phyloP scores from a whole-genome alignment of 208 protist genomes.

The Wallacemonas rigidus region DNA sequence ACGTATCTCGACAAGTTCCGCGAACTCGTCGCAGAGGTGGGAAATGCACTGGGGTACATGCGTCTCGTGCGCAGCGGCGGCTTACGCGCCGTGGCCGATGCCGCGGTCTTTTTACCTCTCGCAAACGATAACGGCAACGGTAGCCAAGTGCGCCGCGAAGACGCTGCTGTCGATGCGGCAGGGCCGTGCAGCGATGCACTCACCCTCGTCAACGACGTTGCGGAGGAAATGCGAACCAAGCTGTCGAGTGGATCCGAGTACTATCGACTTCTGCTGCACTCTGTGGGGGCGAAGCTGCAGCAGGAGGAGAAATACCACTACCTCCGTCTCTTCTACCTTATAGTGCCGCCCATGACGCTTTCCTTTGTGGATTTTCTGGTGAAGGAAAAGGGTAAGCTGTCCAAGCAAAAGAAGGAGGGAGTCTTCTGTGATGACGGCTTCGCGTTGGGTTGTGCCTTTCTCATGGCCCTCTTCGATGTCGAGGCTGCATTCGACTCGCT shows the following conservation, averaged over 20 bases:
- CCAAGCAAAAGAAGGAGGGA: conserved; percentile 88
- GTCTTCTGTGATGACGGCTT: conserved; percentile 98
- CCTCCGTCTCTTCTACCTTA: conserved; percentile 93
- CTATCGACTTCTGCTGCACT: conserved; percentile 94
- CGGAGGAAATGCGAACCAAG: conserved; percentile 83
- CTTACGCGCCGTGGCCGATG: conserved; percentile 85
- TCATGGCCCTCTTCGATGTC: conserved; percentile 95
- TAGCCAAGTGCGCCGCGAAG: no score
- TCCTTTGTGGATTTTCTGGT: conserved; percentile 94
- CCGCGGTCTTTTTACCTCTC: conserved; percentile 91
- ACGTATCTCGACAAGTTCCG: conserved; percentile 94
- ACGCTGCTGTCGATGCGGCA: neutral
- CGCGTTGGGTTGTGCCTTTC: conserved; percentile 94
- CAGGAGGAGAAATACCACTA: conserved; percentile 49
- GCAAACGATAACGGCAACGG: conserved; percentile 29
- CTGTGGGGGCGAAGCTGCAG: conserved; percentile 76
- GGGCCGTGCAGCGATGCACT: conserved; percentile 41
- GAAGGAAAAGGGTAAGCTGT: conserved; percentile 93
- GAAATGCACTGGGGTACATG: conserved; percentile 98
- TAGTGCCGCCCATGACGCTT: conserved; percentile 95
- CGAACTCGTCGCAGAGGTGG: conserved; percentile 97
- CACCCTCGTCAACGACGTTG: conserved; percentile 72
- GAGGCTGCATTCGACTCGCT: conserved; percentile 92
- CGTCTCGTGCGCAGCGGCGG: conserved; percentile 93
- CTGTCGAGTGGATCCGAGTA: conserved; percentile 95